Evolutionary conservation across 768 basidiomycete genomes (phyloP).

Genomic region (Mycena olivaceomarginata): DNA sequence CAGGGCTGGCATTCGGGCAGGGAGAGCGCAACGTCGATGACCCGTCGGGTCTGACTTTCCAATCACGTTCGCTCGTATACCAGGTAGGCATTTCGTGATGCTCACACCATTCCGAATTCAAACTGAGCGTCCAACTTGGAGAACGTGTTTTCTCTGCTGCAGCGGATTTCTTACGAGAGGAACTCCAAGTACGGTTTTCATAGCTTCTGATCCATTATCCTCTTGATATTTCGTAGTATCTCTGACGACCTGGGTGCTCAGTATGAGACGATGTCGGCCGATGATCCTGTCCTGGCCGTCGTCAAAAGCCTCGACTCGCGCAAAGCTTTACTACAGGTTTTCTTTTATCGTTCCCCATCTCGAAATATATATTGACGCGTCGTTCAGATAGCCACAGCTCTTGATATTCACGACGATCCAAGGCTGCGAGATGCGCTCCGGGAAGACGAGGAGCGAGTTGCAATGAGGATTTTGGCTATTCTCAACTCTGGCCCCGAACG

Average conservation of each 20-base stretch:
- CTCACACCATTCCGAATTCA: background rate
- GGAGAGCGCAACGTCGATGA: background rate
- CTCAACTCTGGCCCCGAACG: constrained; percentile 9
- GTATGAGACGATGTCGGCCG: constrained; percentile 3
- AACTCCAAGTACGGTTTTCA: background rate
- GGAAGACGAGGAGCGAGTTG: constrained; percentile 28
- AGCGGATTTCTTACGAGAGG: background rate
- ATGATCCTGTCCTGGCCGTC: constrained; percentile 1
- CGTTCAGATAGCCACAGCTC: constrained; percentile 3
- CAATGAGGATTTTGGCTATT: background rate
- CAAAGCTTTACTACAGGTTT: constrained; percentile 19
- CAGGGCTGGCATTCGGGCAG: no score
- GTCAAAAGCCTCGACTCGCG: constrained; percentile 22
- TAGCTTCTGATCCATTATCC: background rate
- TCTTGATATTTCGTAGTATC: background rate
- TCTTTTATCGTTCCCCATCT: background rate
- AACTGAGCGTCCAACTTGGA: background rate
- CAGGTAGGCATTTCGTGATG: background rate
- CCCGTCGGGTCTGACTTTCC: background rate
- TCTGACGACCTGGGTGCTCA: background rate
- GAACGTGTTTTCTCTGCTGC: constrained; percentile 13
- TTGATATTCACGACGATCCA: background rate
- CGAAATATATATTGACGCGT: background rate
- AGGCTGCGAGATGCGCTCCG: constrained; percentile 15
- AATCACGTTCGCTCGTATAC: background rate